These are phyloP conservation scores for Fusarium anthophilum DNA, from an alignment of 2,329 filamentous ascomycete genomes.

Conservation along the genomic window DNA sequence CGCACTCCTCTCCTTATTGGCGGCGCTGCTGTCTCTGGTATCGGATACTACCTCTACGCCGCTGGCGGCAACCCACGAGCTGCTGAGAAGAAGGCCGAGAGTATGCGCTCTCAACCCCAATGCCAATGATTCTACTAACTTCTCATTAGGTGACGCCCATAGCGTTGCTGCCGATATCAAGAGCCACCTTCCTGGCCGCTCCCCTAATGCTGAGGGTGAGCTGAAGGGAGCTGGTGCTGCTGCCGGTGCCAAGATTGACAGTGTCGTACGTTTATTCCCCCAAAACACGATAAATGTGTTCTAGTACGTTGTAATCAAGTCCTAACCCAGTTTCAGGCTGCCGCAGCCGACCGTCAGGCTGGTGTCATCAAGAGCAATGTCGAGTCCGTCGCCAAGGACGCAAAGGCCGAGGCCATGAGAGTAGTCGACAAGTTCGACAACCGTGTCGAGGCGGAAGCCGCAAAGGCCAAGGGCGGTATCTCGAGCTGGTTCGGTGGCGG, in stretches of 20 bases:
- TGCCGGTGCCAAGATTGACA: constrained; percentile 73
- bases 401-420: constrained; percentile 71
- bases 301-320: not conserved
- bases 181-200: constrained; percentile 69
- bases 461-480: constrained; percentile 85
- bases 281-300: not conserved
- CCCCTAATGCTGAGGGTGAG: constrained; percentile 70
- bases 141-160: constrained; percentile 75
- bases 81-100: constrained; percentile 87
- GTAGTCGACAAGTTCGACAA: constrained; percentile 86
- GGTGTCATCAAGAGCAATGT: constrained; percentile 68
- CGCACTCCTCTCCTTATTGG: constrained; percentile 63
- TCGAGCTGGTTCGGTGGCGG: constrained; percentile 83
- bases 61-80: constrained; percentile 83
- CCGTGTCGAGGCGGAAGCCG: constrained; percentile 79
- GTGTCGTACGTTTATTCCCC: constrained; percentile 64
- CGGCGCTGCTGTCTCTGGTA: constrained; percentile 70
- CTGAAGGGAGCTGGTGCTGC: constrained; percentile 58
- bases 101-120: constrained; percentile 59
- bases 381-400: constrained; percentile 68
- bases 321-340: constrained; percentile 41
- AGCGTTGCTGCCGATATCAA: constrained; percentile 73
- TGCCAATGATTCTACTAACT: constrained; percentile 21
- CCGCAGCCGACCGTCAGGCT: constrained; percentile 71
- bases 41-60: constrained; percentile 91